Base-by-base conservation (phyloP, 139 green algal genomes). In the Penium margaritaceum region DNA sequence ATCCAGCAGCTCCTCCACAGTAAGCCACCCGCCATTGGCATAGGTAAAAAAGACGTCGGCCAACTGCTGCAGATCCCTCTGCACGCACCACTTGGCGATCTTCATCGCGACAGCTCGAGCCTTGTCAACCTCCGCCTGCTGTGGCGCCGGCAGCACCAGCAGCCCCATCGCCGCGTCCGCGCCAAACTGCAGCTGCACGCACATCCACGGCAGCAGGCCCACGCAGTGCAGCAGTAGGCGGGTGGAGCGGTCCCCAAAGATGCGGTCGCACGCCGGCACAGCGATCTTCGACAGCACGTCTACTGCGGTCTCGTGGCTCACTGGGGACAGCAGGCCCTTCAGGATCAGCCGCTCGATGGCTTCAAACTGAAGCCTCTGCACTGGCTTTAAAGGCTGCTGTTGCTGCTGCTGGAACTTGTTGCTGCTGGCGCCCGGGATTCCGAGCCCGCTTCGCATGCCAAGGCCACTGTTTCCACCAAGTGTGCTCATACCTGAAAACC, bases 271-370 rank as follows among this genome's bases (percentile, higher is more conserved):
- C 1, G 74, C 67, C 12, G 80, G 72, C 43, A 82, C 24, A 15
- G 73, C 84, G 32, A 87, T 71, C 15, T 74, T 60, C 30, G 12
- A 63, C 47, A 75, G 87, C 72, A 71, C 74, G 12, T 66, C 63
- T 36, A 73, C 74, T 43, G 69, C 53, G 32, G 47, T 64, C 63
- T 14, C 72, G 69, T 88, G 79, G 1, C 85, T 92, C 6, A 90
- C 75, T 0, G 68, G 65, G 47, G 87, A 84, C 38, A 88, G 85
- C 21, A 96, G 76, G 5, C 90, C 90, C 66, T 92, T 94, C 21
- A 95, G 77, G 6, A 95, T 80, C 47, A 95, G 75, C 77, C 95
- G 88, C 77, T 90, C 89, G 41, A 92, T 21, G 54, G 51, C 61
- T 77, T 76, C 30, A 70, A 67, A n/a, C 70, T 58, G 19, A 5